A percentile compares a stretch with the other conserved stretches of the same genome.
These are phyloP conservation scores for Trichoderma oligosporum DNA, from an alignment of 2,329 filamentous ascomycete genomes.

Conservation along the genomic window DNA sequence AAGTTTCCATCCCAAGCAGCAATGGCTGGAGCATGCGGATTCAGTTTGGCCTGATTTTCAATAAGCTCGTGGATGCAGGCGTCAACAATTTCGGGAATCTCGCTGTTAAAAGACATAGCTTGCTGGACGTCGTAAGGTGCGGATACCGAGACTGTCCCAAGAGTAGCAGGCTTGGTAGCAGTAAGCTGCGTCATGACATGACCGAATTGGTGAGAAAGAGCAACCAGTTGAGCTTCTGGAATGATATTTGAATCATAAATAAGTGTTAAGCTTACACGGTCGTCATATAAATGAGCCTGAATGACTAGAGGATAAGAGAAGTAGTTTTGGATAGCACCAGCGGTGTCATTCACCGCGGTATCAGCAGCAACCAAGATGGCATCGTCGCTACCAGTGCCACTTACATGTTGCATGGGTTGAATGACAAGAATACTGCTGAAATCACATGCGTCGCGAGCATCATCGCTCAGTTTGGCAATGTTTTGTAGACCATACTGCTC, in stretches of 20 bases:
- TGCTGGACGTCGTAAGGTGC: background rate
- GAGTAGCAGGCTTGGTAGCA: background rate
- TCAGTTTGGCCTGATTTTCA: background rate
- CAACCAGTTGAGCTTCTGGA: background rate
- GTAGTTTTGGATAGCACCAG: constrained; percentile 4
- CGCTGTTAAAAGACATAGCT: background rate
- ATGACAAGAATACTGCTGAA: constrained; percentile 25
- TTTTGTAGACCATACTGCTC: constrained; percentile 28
- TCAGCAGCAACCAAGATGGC: background rate
- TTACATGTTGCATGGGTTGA: constrained; percentile 18
- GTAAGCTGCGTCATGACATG: constrained; percentile 9
- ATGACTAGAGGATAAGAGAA: constrained; percentile 16
- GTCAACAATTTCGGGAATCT: background rate
- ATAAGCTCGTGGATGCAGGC: background rate
- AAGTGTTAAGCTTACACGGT: background rate
- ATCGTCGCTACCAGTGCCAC: background rate
- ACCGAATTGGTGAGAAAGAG: constrained; percentile 7
- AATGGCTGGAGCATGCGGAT: background rate
- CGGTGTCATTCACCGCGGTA: background rate
- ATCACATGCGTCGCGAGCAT: constrained; percentile 21
- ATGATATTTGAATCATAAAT: constrained; percentile 6
- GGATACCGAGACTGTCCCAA: background rate
- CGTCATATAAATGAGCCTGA: constrained; percentile 8
- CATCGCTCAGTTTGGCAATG: constrained; percentile 22
- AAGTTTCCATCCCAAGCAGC: constrained; percentile 9